These are phyloP conservation scores for Scutellaria baicalensis DNA, from an alignment of 257 asterid genomes.

Conservation along the genomic window DNA sequence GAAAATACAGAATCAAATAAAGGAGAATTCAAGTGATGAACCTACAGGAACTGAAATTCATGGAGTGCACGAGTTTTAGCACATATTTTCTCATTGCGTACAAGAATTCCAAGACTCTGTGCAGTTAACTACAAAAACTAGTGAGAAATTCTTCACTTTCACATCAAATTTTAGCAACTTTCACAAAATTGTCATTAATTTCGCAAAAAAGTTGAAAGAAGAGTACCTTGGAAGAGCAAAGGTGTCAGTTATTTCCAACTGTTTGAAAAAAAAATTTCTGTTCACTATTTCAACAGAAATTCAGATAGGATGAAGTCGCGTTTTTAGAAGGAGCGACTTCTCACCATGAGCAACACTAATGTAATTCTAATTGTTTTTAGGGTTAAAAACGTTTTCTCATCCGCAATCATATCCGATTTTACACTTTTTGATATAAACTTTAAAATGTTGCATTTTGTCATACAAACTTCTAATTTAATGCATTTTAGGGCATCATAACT, in stretches of 20 bases:
- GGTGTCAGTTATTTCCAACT: neutral
- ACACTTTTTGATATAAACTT: no score
- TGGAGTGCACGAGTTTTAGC: neutral
- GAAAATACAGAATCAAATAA: neutral
- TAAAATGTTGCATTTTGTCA: no score
- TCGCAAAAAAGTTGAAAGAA: neutral
- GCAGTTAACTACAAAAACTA: neutral
- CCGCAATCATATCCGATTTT: no score
- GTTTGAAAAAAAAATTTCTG: neutral
- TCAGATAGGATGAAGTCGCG: slow-evolving; percentile 7
- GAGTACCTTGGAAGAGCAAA: neutral
- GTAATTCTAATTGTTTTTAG: no score
- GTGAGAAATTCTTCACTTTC: neutral
- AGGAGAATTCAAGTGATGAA: neutral
- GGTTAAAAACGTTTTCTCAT: no score
- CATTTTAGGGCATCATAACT: no score
- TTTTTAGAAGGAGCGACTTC: neutral
- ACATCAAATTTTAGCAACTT: neutral
- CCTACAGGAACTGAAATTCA: neutral
- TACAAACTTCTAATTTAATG: no score
- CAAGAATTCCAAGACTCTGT: neutral
- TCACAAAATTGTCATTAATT: neutral
- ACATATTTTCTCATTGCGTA: neutral
- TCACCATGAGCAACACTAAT: neutral
- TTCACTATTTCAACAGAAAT: neutral